Base-by-base conservation (phyloP, 2,329 filamentous ascomycete species). In the Paraphaeosphaeria sporulosa region DNA sequence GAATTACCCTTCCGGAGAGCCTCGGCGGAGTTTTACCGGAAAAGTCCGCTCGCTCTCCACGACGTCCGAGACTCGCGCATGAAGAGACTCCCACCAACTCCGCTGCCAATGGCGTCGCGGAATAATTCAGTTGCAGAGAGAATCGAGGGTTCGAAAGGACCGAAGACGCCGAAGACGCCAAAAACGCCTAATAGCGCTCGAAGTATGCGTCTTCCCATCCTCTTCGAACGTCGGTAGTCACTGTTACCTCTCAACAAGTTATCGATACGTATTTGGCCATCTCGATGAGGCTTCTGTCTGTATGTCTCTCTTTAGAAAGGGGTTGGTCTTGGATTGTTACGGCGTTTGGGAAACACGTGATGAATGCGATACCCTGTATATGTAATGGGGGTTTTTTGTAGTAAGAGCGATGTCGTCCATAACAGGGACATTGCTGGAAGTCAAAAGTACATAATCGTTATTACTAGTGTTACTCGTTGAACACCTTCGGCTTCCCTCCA, bases 161-260 rank as follows among this genome's bases (percentile, higher is more conserved):
- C 52, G 9, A 49, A 32, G 7, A 49, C 34, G 10, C 55, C 56
- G 43, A 32, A 49, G 43, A 57, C 59, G 2, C 63, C 65, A 12
- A 62, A 50, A 32, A 62, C 64, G 47, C 65, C 64, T 13, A 63
- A 55, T n/a, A 66, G 63, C 56, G 47, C 58, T 13, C 48, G 57
- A 32, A 68, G 64, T 42, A 70, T 70, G 66, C 63, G 57, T 1
- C 55, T 70, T 10, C 66, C 66, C 4, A 70, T 68, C 30, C 59
- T 70, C 15, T 46, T 62, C n/a, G 60, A 62, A 34, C 47, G 21
- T 19, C 36, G 46, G 17, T 27, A 43, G 13, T 52, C 13, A 3
- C 12, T 17, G n/a, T 15, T n/a, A 40, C 2, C 19, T 53, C 4
- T 30, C 21, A 43, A 53, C 23, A 27, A 40, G 17, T 15, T n/a